Evolutionary conservation across 306 rosid species (phyloP).

Genomic region (Albizia julibrissin): DNA sequence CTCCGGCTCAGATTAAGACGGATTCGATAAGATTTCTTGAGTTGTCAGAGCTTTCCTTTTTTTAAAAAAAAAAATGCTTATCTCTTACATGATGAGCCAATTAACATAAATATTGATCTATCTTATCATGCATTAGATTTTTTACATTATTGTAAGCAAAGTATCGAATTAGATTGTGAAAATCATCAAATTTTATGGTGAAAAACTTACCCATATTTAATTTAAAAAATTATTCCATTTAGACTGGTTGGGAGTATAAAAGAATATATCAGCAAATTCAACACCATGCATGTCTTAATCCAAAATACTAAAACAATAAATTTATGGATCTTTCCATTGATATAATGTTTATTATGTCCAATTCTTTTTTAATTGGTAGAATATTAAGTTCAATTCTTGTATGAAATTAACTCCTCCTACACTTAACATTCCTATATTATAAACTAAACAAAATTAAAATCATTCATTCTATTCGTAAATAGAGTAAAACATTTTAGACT

Average conservation of each 20-base stretch:
- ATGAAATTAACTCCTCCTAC: too few relatives aligned
- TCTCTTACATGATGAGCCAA: background rate
- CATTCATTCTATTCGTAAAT: background rate
- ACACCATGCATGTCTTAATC: background rate
- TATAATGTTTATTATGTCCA: too few relatives aligned
- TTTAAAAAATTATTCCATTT: too few relatives aligned
- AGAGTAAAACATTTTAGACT: background rate
- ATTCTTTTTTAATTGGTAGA: too few relatives aligned
- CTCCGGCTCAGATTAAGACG: background rate
- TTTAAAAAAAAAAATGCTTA: background rate
- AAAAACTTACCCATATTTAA: background rate
- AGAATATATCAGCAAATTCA: too few relatives aligned
- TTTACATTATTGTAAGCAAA: background rate
- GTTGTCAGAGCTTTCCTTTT: background rate
- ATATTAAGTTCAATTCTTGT: too few relatives aligned
- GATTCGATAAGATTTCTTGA: conserved; percentile 31
- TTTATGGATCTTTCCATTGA: too few relatives aligned
- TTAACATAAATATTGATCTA: background rate
- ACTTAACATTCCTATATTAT: too few relatives aligned
- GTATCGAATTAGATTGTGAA: background rate
- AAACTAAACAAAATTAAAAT: background rate
- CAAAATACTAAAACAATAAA: too few relatives aligned
- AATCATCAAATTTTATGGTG: background rate
- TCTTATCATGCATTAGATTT: background rate
- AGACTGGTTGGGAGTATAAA: too few relatives aligned